Base-by-base conservation (phyloP, 225 moss, liverwort and hornwort genomes). In the Sphagnum tenellum region DNA sequence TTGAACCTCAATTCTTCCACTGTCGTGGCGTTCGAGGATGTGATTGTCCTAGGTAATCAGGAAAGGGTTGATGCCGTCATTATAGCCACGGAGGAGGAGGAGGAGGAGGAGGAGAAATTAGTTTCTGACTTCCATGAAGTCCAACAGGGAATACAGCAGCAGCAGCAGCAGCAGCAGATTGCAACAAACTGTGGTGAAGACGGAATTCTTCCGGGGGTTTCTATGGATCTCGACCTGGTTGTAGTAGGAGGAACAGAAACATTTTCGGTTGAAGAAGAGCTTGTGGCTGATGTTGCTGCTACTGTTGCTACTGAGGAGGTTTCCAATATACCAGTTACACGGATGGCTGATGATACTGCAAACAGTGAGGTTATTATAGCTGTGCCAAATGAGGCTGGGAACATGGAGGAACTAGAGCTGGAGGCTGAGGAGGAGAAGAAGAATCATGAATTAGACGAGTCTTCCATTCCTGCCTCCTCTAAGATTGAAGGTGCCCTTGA, bases 401-500 rank as follows among this genome's bases (percentile, higher is more conserved):
- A 57, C 59, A 49, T 44, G 70, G 55, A 71, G 46, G 47, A n/a
- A 55, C 56, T 66, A 78, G 71, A 67, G 58, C 64, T 59, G 29
- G 74, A 61, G 60, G 56, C 50, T 13, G 60, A 59, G 9, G 46
- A 66, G 52, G 56, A 44, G 44, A 66, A 71, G 56, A 44, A 7
- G 67, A 64, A 50, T 49, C 14, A 44, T 13, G 12, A 44, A 3
- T 58, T 13, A 13, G 48, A 5, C 55, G 47, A 46, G 56, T 45
- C 11, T 47, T 29, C 29, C 29, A 29, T 29, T 29, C 29, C 2
- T 3, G 66, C 55, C 7, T 47, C 29, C 66, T 58, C 55, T 55
- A 76, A 60, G 64, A 48, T 73, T 56, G 67, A 58, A 49, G 65
- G 66, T 47, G 71, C 57, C 44, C 56, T 70, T n/a, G 69, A 70